phyloP scores from a whole-genome alignment of 2,329 filamentous ascomycete genomes.

The Pleurostoma richardsiae region DNA sequence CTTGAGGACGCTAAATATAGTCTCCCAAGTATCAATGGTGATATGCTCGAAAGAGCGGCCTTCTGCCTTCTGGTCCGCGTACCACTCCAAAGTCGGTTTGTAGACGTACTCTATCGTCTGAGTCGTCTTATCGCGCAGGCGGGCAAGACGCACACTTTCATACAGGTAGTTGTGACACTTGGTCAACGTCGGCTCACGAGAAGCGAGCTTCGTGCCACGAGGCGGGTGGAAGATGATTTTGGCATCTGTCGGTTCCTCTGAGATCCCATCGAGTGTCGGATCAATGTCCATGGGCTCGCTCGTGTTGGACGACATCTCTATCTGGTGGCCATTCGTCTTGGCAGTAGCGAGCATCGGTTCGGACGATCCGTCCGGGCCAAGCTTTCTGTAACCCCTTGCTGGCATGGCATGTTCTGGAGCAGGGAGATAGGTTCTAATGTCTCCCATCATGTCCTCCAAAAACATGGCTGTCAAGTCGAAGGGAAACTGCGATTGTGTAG shows the following conservation, averaged over 20 bases:
- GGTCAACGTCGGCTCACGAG: constrained; percentile 8
- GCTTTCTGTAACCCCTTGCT: too few species aligned
- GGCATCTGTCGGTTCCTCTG: too few species aligned
- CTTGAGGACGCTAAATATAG: constrained; percentile 23
- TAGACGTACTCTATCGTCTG: constrained; percentile 33
- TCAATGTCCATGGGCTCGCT: too few species aligned
- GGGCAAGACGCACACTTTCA: constrained; percentile 23
- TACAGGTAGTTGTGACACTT: constrained; percentile 40
- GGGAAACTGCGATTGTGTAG: constrained; percentile 17
- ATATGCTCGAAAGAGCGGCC: constrained; percentile 47
- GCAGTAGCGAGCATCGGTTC: too few species aligned
- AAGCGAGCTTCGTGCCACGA: constrained; percentile 13
- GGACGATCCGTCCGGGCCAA: too few species aligned
- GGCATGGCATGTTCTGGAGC: too few species aligned
- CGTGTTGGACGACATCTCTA: too few species aligned
- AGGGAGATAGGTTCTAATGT: too few species aligned
- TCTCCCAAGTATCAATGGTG: constrained; percentile 35
- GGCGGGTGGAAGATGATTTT: constrained; percentile 45
- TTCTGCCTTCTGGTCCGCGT: constrained; percentile 37
- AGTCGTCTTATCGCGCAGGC: constrained; percentile 11
- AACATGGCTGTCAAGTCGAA: constrained; percentile 37
- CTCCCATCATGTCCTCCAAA: constrained; percentile 22
- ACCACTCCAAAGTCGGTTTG: constrained; percentile 46
- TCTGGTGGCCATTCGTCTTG: too few species aligned
- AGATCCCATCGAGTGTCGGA: too few species aligned